Evolutionary conservation across 2,329 filamentous ascomycete genomes (phyloP).

Genomic region (Ceratocystis colombiana): DNA sequence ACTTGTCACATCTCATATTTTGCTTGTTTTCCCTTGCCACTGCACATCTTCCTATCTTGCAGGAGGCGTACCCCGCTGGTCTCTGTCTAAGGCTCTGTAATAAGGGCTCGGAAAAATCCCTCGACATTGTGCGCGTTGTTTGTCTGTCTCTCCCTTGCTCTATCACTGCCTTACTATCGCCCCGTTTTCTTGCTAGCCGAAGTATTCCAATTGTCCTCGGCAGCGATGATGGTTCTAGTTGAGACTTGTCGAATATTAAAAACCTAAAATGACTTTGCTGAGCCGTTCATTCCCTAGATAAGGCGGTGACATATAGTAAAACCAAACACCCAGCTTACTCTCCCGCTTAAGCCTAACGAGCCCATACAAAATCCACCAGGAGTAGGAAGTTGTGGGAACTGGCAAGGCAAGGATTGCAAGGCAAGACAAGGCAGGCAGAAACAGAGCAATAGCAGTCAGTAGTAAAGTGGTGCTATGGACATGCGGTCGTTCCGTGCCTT

Average conservation of each 20-base stretch:
- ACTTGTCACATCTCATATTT: conserved; percentile 16
- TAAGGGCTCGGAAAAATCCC: conserved; percentile 1
- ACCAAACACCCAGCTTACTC: neutral
- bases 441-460: neutral
- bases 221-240: neutral
- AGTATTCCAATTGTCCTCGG: neutral
- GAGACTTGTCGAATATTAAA: too few species aligned
- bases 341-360: neutral
- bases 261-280: too few species aligned
- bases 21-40: neutral
- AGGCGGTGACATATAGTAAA: neutral
- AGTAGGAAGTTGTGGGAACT: conserved; percentile 8
- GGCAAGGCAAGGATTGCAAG: conserved; percentile 10
- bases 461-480: conserved; percentile 3
- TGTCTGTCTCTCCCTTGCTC: neutral
- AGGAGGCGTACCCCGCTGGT: neutral
- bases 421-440: neutral
- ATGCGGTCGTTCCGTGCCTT: conserved; percentile 6
- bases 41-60: conserved; percentile 6
- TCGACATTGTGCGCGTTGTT: neutral
- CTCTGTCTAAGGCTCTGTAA: too few species aligned
- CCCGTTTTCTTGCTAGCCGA: neutral
- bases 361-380: neutral
- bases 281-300: neutral
- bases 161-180: neutral